Evolutionary conservation across 306 rosid genomes (phyloP), one percentile per base, ranked within the genome.

Genomic region (Ceratonia siliqua): DNA sequence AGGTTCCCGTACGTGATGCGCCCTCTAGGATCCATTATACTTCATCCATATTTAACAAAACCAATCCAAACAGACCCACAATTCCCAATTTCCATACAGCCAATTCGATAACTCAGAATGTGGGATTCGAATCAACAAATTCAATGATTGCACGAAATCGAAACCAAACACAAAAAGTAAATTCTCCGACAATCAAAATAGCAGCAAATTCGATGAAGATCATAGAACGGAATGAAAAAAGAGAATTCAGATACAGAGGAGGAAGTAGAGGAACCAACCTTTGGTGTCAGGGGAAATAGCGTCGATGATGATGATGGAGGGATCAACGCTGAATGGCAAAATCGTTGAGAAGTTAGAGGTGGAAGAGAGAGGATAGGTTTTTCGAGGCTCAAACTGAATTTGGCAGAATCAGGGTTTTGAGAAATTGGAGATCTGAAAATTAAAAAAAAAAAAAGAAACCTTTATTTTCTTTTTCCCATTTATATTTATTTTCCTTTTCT

Each of bases 331-430:
- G 78, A 81, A 69, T 61, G 66, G 65, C 27, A 57, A 73, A 68
- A 69, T 63, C 66, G 88, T 64, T 2, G 30, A 30, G 75, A 64
- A 24, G 64, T 46, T 30, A 5, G 18, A 30, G n/a, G 14, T 56
- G 1, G 49, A 32, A 33, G 72, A 35, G 65, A 61, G 41, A 32
- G 43, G 79, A 66, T 53, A 71, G 84, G 78, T 55, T 79, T 79
- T 74, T 55, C 78, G 58, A 85, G 85, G 89, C 78, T 73, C 73
- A 75, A 82, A 79, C 82, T 72, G 66, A 78, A 82, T 73, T 79
- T 35, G 81, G 62, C 55, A 39, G 74, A 79, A 82, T 82, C 83
- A 85, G 89, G 89, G 87, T 85, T 85, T 85, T 59, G 69, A 30
- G 70, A 49, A 57, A 67, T 8, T 21, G 42, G 66, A 66, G 79